Percentiles rank a stretch among this genome's conserved stretches.
These are phyloP conservation scores for Boletellus sp. DNA, from an alignment of 1,284 basidiomycete genomes.

Conservation along the genomic window DNA sequence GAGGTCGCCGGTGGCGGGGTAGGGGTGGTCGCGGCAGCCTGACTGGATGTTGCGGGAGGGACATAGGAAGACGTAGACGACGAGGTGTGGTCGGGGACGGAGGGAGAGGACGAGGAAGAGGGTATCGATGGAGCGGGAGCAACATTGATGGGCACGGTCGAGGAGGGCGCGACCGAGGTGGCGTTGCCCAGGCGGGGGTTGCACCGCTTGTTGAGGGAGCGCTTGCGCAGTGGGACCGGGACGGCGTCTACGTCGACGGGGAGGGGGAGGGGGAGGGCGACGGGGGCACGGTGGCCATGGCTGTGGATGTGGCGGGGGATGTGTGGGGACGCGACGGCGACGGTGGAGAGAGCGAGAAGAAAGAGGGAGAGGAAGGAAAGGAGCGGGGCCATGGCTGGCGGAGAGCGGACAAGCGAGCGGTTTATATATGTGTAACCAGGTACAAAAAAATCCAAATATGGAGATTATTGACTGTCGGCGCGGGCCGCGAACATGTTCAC, in stretches of 20 bases:
- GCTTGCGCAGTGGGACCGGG: conserved; percentile 28
- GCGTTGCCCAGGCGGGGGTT: conserved; percentile 21
- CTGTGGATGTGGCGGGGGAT: conserved; percentile 31
- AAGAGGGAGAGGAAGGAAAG: conserved; percentile 43
- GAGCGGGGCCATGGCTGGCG: conserved; percentile 46
- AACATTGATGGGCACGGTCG: conserved; percentile 14
- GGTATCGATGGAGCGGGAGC: conserved; percentile 5
- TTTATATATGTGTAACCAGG: neutral
- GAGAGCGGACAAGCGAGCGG: neutral
- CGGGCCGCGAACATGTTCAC: conserved; percentile 76
- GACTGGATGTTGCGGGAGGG: conserved; percentile 7
- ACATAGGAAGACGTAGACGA: neutral
- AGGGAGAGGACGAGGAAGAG: neutral
- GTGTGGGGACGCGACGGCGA: conserved; percentile 48
- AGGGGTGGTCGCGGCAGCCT: neutral
- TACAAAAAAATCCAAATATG: neutral
- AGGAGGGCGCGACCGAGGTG: neutral
- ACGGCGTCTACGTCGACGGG: conserved; percentile 33
- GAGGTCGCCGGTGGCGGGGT: conserved; percentile 14
- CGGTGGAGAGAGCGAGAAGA: conserved; percentile 41
- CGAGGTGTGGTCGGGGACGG: neutral
- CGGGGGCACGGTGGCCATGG: conserved; percentile 31
- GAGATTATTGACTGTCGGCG: conserved; percentile 2
- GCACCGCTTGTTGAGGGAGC: conserved; percentile 44
- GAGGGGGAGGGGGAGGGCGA: conserved; percentile 31